Conservation (phyloP, 306 rosid genomes). For the Prunus kanzakura region DNA sequence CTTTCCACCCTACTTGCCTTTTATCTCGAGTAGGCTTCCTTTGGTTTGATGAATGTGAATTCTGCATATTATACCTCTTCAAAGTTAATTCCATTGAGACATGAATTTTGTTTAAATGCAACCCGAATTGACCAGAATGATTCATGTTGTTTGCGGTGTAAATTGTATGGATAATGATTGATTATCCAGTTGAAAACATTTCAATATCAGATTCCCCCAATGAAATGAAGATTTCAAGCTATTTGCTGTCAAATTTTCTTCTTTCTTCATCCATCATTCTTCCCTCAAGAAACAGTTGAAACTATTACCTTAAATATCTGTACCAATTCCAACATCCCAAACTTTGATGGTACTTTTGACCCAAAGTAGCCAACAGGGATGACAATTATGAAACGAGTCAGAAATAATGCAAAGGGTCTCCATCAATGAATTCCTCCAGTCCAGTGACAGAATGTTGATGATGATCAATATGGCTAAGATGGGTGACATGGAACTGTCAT, state of each 20-base stretch:
- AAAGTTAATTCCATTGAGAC: neutral
- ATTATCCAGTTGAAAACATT: neutral
- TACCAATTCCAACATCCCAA: neutral
- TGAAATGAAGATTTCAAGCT: neutral
- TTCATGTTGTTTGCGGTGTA: neutral
- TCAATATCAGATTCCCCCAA: neutral
- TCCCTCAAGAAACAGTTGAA: neutral
- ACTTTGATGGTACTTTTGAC: neutral
- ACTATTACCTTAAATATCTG: neutral
- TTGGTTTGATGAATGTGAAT: constrained; percentile 3
- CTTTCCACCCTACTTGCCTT: neutral
- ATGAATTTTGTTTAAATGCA: neutral
- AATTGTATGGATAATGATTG: neutral
- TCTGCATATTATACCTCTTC: neutral
- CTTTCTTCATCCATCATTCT: neutral
- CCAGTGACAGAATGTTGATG: neutral
- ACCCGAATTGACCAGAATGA: neutral
- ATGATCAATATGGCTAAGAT: constrained; percentile 2
- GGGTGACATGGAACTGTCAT: constrained; percentile 17
- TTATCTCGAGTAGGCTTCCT: neutral
- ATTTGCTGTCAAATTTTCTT: neutral
- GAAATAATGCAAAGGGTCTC: constrained; percentile 4
- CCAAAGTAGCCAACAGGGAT: neutral
- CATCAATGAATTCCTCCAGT: neutral
- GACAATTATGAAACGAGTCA: neutral